These are phyloP conservation scores for Boletus pseudo-olivaceus DNA, from an alignment of 768 basidiomycete genomes.

Conservation along the genomic window DNA sequence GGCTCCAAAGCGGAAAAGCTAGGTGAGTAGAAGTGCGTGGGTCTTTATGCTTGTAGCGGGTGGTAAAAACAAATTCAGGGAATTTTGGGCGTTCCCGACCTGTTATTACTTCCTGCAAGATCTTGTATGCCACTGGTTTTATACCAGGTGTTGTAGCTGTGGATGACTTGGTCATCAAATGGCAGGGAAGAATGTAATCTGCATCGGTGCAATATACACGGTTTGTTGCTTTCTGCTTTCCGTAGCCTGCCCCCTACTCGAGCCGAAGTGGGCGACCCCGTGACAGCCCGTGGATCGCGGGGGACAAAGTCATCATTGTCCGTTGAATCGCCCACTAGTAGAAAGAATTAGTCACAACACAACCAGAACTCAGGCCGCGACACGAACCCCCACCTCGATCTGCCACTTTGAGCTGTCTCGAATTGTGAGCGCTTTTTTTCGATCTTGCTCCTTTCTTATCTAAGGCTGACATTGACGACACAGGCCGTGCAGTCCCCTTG, in stretches of 20 bases:
- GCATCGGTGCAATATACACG: neutral
- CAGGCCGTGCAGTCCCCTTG: too few species aligned
- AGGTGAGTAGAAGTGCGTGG: neutral
- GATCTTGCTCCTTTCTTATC: too few species aligned
- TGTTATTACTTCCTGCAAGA: neutral
- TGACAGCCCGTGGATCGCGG: too few species aligned
- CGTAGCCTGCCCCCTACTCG: neutral
- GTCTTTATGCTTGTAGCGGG: neutral
- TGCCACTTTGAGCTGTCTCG: too few species aligned
- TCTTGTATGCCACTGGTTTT: neutral
- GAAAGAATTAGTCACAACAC: too few species aligned
- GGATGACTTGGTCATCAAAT: neutral
- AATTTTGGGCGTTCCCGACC: neutral
- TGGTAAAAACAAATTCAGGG: neutral
- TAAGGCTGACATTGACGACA: too few species aligned
- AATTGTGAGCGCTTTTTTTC: too few species aligned
- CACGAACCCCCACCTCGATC: too few species aligned
- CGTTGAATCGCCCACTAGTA: too few species aligned
- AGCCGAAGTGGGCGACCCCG: neutral
- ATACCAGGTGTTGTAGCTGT: neutral
- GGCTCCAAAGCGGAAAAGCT: conserved; percentile 26
- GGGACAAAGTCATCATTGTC: too few species aligned
- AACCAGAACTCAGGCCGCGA: too few species aligned
- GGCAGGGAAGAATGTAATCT: neutral
- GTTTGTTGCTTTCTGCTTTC: neutral